phyloP scores from a whole-genome alignment of 106 monocot genomes.

The Phalaenopsis equestris region DNA sequence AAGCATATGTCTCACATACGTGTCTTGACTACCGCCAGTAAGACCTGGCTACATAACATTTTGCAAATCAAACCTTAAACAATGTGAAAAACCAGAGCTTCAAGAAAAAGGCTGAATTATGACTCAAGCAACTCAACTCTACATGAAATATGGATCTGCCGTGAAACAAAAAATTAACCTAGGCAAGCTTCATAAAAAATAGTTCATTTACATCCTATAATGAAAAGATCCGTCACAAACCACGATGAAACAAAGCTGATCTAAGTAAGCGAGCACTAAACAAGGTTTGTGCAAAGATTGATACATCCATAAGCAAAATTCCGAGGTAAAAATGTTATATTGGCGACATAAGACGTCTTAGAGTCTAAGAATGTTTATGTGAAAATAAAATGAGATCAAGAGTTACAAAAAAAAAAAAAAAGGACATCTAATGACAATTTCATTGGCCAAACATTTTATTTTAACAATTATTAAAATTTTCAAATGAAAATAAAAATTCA shows the following conservation, averaged over 20 bases:
- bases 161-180: neutral
- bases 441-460: too few species aligned
- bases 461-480: too few species aligned
- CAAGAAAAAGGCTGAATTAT: neutral
- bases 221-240: neutral
- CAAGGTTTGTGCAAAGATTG: too few species aligned
- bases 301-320: too few species aligned
- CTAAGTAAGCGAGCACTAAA: too few species aligned
- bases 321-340: too few species aligned
- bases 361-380: too few species aligned
- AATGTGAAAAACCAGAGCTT: neutral
- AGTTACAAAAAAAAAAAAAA: too few species aligned
- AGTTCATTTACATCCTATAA: neutral
- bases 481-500: too few species aligned
- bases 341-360: too few species aligned
- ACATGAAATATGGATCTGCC: neutral
- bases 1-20: conserved; percentile 91
- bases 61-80: neutral
- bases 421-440: too few species aligned
- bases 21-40: conserved; percentile 84
- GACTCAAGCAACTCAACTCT: neutral
- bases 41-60: conserved; percentile 72
- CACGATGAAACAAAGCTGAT: neutral
- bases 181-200: neutral
- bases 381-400: too few species aligned